A percentile compares a stretch with the other conserved stretches of the same genome.
Conservation (phyloP, 495 filamentous ascomycete species). For the Thozetella sp. region DNA sequence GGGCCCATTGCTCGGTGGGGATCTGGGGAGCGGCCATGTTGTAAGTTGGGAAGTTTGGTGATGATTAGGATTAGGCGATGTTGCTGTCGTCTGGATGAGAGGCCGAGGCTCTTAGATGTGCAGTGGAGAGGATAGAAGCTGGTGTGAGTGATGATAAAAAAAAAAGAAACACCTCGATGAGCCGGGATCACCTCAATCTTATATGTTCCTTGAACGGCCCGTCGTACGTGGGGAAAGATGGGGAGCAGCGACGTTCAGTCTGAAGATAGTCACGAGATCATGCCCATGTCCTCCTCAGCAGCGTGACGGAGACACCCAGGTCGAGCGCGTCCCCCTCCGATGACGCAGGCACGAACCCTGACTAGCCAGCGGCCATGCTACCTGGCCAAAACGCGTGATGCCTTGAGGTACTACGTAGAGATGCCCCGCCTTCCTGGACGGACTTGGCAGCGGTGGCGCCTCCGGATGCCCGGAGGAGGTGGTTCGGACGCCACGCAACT, state of each 20-base stretch:
- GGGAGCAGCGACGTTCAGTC: not conserved
- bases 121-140: not conserved
- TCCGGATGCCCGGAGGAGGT: not conserved
- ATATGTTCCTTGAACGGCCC: not conserved
- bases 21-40: conserved; percentile 32
- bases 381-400: not conserved
- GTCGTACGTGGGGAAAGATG: not conserved
- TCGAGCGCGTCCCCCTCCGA: no score
- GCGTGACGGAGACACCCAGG: no score
- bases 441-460: not conserved
- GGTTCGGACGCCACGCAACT: not conserved
- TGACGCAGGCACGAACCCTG: no score
- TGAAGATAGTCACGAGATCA: not conserved
- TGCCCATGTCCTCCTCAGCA: not conserved
- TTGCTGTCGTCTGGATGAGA: conserved; percentile 2
- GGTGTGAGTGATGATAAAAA: not conserved
- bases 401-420: not conserved
- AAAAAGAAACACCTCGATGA: not conserved
- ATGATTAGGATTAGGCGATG: conserved; percentile 17
- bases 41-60: conserved; percentile 9
- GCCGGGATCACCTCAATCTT: not conserved
- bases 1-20: conserved; percentile 82
- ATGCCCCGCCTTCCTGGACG: not conserved
- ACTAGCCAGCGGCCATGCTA: not conserved
- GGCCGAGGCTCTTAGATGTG: not conserved